phyloP scores from a whole-genome alignment of 805 yeast genomes.

The Starmera caribaea region DNA sequence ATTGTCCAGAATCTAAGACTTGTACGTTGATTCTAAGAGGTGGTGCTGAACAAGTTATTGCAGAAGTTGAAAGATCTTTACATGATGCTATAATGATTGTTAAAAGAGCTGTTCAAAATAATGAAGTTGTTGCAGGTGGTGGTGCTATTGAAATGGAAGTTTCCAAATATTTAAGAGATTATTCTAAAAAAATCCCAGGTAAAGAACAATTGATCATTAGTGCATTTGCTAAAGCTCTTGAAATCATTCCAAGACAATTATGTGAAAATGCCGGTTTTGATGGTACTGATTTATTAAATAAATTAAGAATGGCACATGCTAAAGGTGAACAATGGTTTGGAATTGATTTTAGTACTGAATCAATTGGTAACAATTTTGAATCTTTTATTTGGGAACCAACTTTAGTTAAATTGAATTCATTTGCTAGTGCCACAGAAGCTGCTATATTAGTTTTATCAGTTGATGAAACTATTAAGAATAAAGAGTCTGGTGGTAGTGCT shows the following conservation, averaged over 20 bases:
- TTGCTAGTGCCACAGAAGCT: slow-evolving; percentile 94
- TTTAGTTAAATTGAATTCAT: slow-evolving; percentile 86
- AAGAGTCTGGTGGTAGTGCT: slow-evolving; percentile 46
- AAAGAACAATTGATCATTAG: slow-evolving; percentile 89
- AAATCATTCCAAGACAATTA: slow-evolving; percentile 91
- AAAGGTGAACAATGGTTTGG: slow-evolving; percentile 91
- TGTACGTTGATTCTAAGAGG: slow-evolving; percentile 93
- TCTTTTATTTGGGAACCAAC: slow-evolving; percentile 98
- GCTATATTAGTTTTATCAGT: slow-evolving; percentile 88
- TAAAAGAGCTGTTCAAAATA: slow-evolving; percentile 84
- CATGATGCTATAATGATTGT: slow-evolving; percentile 99
- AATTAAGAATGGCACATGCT: slow-evolving; percentile 87
- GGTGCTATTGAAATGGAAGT: slow-evolving; percentile 99
- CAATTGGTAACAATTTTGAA: slow-evolving; percentile 74
- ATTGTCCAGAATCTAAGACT: slow-evolving; percentile 87
- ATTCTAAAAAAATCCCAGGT: slow-evolving; percentile 83
- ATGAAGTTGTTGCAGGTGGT: slow-evolving; percentile 92
- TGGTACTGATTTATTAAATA: slow-evolving; percentile 88
- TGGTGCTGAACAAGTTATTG: slow-evolving; percentile 96
- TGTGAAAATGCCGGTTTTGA: slow-evolving; percentile 99
- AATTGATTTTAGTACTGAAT: slow-evolving; percentile 79
- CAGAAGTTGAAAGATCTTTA: slow-evolving; percentile 94
- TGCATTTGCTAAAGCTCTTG: slow-evolving; percentile 91
- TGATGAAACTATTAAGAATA: slow-evolving; percentile 83
- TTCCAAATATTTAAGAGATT: slow-evolving; percentile 79